A percentile compares a stretch with the other conserved stretches of the same genome.
These are phyloP conservation scores for Camelina sativa DNA, from an alignment of 345 rosid genomes.

Conservation along the genomic window DNA sequence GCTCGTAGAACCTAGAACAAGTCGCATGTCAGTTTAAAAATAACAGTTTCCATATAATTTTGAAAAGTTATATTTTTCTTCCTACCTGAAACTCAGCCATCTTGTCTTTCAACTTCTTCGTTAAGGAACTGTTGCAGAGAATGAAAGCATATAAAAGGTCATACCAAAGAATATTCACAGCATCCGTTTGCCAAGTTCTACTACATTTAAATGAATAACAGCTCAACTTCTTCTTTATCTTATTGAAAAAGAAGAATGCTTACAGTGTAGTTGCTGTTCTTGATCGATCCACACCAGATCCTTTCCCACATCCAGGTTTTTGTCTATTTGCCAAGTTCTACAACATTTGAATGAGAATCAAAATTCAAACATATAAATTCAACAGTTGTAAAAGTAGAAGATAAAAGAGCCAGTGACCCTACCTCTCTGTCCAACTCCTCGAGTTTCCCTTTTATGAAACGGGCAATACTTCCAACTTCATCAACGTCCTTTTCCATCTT, in stretches of 20 bases:
- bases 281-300: conserved; percentile 86
- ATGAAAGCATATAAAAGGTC: conserved; percentile 30
- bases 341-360: conserved; percentile 16
- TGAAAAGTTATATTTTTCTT: not conserved
- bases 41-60: conserved; percentile 2
- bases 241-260: conserved; percentile 4
- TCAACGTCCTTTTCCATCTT: conserved; percentile 92
- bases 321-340: conserved; percentile 89
- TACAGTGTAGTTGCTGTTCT: conserved; percentile 87
- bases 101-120: conserved; percentile 51
- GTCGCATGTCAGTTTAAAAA: not conserved
- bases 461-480: conserved; percentile 90
- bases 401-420: conserved; percentile 15
- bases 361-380: not conserved
- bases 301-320: conserved; percentile 89
- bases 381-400: conserved; percentile 4
- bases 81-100: conserved; percentile 92
- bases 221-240: conserved; percentile 13
- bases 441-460: conserved; percentile 70
- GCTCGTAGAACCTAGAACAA: conserved; percentile 73
- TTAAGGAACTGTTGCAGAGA: conserved; percentile 61
- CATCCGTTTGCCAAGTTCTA: not conserved
- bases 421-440: conserved; percentile 86
- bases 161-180: not conserved
- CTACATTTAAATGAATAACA: not conserved